Conservation (phyloP, 371 early-diverging fungal genomes). For the Mortierella sp. region DNA sequence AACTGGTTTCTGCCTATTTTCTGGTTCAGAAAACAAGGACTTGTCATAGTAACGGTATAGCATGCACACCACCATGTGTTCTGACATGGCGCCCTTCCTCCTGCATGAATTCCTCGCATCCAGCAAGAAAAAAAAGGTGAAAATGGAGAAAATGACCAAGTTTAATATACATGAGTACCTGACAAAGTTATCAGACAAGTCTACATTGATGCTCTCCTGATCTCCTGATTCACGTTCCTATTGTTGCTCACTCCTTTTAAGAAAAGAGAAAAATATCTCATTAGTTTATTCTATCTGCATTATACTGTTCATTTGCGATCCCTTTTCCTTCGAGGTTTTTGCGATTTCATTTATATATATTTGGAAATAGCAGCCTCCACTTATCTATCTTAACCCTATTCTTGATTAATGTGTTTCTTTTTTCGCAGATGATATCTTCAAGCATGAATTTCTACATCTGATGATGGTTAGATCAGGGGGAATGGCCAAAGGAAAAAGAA, state of each 20-base stretch:
- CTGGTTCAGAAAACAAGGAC: not conserved
- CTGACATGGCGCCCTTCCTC: not conserved
- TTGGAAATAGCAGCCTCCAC: not conserved
- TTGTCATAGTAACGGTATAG: not conserved
- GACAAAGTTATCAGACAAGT: too few relatives aligned
- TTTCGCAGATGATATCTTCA: constrained; percentile 13
- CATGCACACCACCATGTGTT: constrained; percentile 1
- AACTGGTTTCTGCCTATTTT: not conserved
- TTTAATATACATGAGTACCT: too few relatives aligned
- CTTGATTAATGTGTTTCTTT: not conserved
- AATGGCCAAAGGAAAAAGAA: not conserved
- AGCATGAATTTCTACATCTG: not conserved
- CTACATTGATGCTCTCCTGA: not conserved
- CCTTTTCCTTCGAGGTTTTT: not conserved
- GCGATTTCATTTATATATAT: not conserved
- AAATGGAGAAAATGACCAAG: too few relatives aligned
- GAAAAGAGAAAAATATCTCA: constrained; percentile 6
- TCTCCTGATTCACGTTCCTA: not conserved
- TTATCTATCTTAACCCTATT: not conserved
- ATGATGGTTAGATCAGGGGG: not conserved
- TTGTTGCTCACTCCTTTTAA: not conserved
- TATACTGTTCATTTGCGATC: too few relatives aligned
- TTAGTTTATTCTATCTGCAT: not conserved
- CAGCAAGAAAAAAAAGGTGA: too few relatives aligned
- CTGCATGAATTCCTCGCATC: not conserved